These are phyloP conservation scores for Coemansia erecta DNA, from an alignment of 192 early-diverging fungal genomes.

Conservation along the genomic window DNA sequence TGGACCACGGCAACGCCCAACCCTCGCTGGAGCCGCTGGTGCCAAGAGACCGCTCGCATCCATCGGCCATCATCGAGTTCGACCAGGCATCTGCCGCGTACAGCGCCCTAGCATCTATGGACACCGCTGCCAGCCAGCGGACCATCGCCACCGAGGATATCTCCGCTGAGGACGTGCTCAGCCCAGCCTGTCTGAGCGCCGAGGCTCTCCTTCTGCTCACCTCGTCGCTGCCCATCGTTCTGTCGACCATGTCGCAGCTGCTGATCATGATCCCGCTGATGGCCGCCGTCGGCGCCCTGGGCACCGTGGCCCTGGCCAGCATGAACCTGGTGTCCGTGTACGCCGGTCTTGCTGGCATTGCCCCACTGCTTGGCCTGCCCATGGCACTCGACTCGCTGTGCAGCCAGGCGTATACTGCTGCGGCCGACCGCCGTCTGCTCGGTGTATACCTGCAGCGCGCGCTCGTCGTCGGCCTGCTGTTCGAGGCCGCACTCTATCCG, in stretches of 20 bases:
- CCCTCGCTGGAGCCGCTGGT: too few relatives aligned
- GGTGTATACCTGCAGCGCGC: slow-evolving; percentile 77
- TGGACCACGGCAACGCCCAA: too few relatives aligned
- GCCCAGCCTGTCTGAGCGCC: too few relatives aligned
- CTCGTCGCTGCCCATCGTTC: slow-evolving; percentile 39
- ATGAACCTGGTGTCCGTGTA: slow-evolving; percentile 72
- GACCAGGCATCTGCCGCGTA: too few relatives aligned
- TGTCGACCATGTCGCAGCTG: slow-evolving; percentile 35
- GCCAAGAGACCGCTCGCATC: too few relatives aligned
- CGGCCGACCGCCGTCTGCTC: slow-evolving; percentile 59
- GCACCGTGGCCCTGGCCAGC: slow-evolving; percentile 62
- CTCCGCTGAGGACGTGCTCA: too few relatives aligned
- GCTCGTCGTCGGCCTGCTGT: slow-evolving; percentile 63
- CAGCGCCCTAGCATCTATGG: too few relatives aligned
- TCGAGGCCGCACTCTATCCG: slow-evolving; percentile 67
- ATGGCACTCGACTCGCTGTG: slow-evolving; percentile 77
- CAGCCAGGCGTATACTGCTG: slow-evolving; percentile 69
- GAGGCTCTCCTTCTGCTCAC: slow-evolving; percentile 19
- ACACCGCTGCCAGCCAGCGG: too few relatives aligned
- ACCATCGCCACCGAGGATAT: too few relatives aligned
- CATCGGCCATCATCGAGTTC: too few relatives aligned
- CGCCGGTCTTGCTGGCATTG: slow-evolving; percentile 65
- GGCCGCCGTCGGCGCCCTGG: slow-evolving; percentile 59
- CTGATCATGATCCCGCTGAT: slow-evolving; percentile 39
- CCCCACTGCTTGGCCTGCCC: slow-evolving; percentile 62